phyloP scores from a whole-genome alignment of 192 early-diverging fungal species.

The Entomortierella lignicola region DNA sequence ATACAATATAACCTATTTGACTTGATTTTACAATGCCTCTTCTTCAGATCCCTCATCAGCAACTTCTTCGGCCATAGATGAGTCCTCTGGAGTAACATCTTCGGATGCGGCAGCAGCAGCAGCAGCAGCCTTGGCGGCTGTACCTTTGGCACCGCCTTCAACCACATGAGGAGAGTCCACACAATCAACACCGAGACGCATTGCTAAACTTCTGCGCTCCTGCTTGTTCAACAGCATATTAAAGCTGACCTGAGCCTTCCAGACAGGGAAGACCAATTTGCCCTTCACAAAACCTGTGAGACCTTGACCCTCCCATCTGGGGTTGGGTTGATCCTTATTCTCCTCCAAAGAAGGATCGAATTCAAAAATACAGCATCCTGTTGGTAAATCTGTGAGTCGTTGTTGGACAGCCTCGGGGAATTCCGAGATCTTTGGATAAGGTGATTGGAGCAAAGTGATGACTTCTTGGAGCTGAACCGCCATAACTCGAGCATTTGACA shows the following conservation, averaged over 20 bases:
- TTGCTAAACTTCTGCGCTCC: conserved; percentile 66
- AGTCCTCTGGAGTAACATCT: conserved; percentile 17
- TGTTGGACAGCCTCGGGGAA: conserved; percentile 59
- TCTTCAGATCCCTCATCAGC: neutral
- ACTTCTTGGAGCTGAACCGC: conserved; percentile 37
- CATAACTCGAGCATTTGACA: conserved; percentile 37
- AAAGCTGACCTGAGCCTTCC: conserved; percentile 78
- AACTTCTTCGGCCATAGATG: conserved; percentile 22
- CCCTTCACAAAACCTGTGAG: conserved; percentile 50
- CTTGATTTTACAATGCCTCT: neutral
- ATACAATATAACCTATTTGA: neutral
- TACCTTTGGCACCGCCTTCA: conserved; percentile 45
- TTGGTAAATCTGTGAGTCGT: conserved; percentile 30
- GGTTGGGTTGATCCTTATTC: conserved; percentile 49
- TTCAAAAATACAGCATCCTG: conserved; percentile 71
- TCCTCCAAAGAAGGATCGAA: conserved; percentile 60
- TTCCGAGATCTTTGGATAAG: conserved; percentile 56
- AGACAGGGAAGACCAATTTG: conserved; percentile 73
- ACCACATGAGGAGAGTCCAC: conserved; percentile 51
- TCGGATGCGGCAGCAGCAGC: conserved; percentile 2
- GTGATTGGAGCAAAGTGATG: conserved; percentile 38
- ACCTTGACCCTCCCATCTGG: conserved; percentile 50
- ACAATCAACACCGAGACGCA: conserved; percentile 52
- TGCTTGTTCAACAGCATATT: conserved; percentile 81
- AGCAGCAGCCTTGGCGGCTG: conserved; percentile 31